Evolutionary conservation across 306 rosid species (phyloP), one percentile per base, ranked within the genome.

Genomic region (Inga leiocalycina): DNA sequence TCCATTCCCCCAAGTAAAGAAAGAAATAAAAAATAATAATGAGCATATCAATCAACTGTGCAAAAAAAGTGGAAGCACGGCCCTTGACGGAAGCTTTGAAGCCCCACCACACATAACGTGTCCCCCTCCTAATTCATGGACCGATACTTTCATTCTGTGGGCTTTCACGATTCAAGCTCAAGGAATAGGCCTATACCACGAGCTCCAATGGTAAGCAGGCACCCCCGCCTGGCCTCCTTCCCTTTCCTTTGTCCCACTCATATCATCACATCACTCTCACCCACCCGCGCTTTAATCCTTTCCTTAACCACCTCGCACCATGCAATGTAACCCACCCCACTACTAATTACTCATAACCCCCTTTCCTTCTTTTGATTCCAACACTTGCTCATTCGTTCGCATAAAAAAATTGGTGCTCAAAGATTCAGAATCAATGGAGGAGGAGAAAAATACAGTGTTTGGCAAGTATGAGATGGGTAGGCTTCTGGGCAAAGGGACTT

Each of bases 401-500:
- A 39, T 39, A 39, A 39, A 5, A 39, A 39, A 39, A 39, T 39
- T 39, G 43, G 43, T 5, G 43, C 15, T 24, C 37, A 30, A 39
- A 64, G 20, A 64, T 30, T 59, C 10, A 27, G 76, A 30, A 73
- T 5, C 75, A 19, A 90, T 88, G 70, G 39, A 27, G 94, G 91
- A 87, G 74, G 91, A 91, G 44, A 82, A 83, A 69, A 57, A 80
- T 19, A 76, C 78, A 20, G 20, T 91, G 83, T 89, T 91, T 61
- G 91, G 82, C 3, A 93, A 91, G 54, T 93, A 92, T 39, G 97
- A 93, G 85, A 80, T 88, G n/a, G 97, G 98, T 3, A 84, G 91
- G 83, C 74, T 93, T 0, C 84, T 93, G 76, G 98, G 97, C 3
- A 91, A 90, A 76, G 98, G 97, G n/a, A 93, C 98, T 12, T 93